Evolutionary conservation across 2,329 filamentous ascomycete genomes (phyloP).

Genomic region (Hypoxylon sp.): DNA sequence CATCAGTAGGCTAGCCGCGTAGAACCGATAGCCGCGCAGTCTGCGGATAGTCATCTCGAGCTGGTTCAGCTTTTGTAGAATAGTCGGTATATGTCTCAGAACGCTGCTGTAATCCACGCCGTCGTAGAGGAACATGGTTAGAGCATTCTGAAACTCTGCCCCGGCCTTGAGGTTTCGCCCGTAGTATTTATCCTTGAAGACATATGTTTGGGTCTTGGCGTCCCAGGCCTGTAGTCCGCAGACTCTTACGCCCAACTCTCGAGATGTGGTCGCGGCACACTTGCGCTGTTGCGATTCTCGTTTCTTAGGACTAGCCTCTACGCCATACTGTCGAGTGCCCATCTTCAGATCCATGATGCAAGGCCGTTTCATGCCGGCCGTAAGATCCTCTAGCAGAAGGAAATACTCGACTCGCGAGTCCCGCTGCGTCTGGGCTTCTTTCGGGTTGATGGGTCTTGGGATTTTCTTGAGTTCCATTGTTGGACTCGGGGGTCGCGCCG

Average conservation of each 20-base stretch:
- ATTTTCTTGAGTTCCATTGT: conserved; percentile 61
- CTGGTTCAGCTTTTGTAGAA: conserved; percentile 85
- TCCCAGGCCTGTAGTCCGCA: conserved; percentile 99
- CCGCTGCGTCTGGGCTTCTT: conserved; percentile 77
- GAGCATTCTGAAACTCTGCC: conserved; percentile 86
- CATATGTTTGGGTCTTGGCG: conserved; percentile 82
- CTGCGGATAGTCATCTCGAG: conserved; percentile 86
- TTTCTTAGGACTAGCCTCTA: conserved; percentile 93
- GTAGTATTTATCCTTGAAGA: conserved; percentile 99
- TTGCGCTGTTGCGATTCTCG: conserved; percentile 93
- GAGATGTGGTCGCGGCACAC: conserved; percentile 91
- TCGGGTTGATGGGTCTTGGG: conserved; percentile 78
- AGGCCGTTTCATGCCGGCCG: conserved; percentile 94
- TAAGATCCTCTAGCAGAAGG: conserved; percentile 92
- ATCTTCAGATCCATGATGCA: conserved; percentile 99
- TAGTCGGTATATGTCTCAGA: conserved; percentile 86
- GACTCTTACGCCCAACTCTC: conserved; percentile 90
- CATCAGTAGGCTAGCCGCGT: conserved; percentile 94
- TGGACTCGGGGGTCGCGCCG: conserved; percentile 58
- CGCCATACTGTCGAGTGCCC: conserved; percentile 96
- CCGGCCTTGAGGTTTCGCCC: conserved; percentile 90
- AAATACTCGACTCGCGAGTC: conserved; percentile 89
- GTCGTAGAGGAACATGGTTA: conserved; percentile 92
- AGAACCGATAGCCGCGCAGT: conserved; percentile 90
- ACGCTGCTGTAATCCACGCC: conserved; percentile 86